A percentile compares a stretch with the other conserved stretches of the same genome.
These are phyloP conservation scores for Gossypium raimondii DNA, from an alignment of 345 rosid genomes.

Conservation along the genomic window DNA sequence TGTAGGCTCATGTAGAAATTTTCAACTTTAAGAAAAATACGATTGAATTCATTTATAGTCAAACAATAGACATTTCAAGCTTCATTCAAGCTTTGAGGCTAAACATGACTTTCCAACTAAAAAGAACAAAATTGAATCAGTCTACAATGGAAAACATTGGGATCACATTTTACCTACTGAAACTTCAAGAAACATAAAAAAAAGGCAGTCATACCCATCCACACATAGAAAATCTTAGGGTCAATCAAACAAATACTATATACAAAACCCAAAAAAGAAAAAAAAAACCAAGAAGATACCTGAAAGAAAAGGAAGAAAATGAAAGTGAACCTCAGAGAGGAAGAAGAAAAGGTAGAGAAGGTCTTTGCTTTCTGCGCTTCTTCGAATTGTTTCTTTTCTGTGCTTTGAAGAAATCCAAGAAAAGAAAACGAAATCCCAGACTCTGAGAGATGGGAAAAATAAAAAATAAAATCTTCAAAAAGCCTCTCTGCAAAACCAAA, in stretches of 20 bases:
- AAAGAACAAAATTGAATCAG: neutral
- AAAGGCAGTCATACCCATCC: neutral
- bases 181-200: neutral
- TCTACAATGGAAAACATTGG: neutral
- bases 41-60: constrained; percentile 8
- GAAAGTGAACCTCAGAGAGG: constrained; percentile 20
- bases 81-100: constrained; percentile 7
- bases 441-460: neutral
- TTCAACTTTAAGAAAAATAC: neutral
- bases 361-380: constrained; percentile 14
- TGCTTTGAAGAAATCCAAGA: constrained; percentile 11
- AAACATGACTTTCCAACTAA: constrained; percentile 17
- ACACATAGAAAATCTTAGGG: constrained; percentile 15
- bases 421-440: neutral
- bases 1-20: neutral
- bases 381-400: neutral
- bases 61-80: constrained; percentile 21
- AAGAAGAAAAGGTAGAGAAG: neutral
- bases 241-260: constrained; percentile 22
- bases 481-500: neutral
- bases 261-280: neutral
- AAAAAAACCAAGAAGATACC: constrained; percentile 14
- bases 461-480: neutral
- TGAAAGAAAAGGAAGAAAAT: constrained; percentile 17
- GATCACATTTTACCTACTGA: neutral